Base-by-base conservation (phyloP, 2,329 filamentous ascomycete genomes). In the Penicillium sp. region DNA sequence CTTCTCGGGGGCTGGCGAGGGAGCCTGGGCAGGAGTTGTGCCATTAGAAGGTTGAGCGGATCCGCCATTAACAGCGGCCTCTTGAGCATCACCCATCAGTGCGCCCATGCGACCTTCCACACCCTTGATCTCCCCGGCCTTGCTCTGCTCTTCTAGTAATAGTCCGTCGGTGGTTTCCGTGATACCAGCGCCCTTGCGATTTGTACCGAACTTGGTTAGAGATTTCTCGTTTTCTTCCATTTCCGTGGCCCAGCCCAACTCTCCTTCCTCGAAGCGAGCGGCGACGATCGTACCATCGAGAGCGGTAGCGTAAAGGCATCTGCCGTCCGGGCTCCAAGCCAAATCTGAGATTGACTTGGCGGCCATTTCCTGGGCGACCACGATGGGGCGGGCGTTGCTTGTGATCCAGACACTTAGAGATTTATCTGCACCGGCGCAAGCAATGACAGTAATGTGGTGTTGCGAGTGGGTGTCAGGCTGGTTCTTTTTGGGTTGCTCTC, bases 401-500 rank as follows among this genome's bases (percentile, higher is more conserved):
- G 95, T 99, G 63, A 97, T 97, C 94, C 94, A 99, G 30, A 99
- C 88, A 65, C 91, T 97, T 34, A 99, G 75, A 2, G 92, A 94
- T 73, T 97, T 97, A 70, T 99, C 94, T 66, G 96, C 94, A 3
- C 94, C 95, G 5, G 93, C 94, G 56, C 93, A 97, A 7, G 95
- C 94, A 62, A 99, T 95, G 0, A 99, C 93, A 0, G 93, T 97
- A 3, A 97, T 91, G 13, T 85, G 81, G 66, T 75, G 61, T 56
- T 77, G 70, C 8, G 68, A 57, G 58, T 75, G 65, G 13, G 47
- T 73, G 9, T 77, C 74, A 1, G 66, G 60, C 10, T 61, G 82
- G 78, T 44, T 78, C 71, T 47, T 81, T 68, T 76, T 73, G 18
- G 73, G 73, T 8, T 88, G 89, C 42, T 91, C 84, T 46, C 83